phyloP scores from a whole-genome alignment of 1,139 yeast species.

The Arxiozyma slooffiae region DNA sequence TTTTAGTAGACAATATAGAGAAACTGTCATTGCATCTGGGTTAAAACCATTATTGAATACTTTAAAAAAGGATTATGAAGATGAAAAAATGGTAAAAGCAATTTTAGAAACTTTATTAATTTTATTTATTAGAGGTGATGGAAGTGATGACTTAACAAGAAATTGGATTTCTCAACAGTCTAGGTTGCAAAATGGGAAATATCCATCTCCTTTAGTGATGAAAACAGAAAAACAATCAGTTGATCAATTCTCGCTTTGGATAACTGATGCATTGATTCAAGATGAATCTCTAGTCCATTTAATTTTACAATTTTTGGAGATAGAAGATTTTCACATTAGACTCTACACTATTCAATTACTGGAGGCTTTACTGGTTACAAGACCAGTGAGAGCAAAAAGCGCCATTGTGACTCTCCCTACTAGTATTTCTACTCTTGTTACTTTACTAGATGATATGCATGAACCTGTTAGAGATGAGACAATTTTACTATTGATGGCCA shows the following conservation, averaged over 20 bases:
- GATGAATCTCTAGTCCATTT: slow-evolving; percentile 48
- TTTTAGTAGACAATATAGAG: slow-evolving; percentile 81
- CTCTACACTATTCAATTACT: slow-evolving; percentile 75
- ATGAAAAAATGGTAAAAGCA: slow-evolving; percentile 67
- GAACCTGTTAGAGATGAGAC: slow-evolving; percentile 92
- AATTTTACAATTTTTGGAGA: slow-evolving; percentile 48
- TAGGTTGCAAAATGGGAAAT: slow-evolving; percentile 69
- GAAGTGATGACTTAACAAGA: slow-evolving; percentile 44
- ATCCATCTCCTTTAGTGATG: slow-evolving; percentile 68
- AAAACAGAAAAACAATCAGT: slow-evolving; percentile 41
- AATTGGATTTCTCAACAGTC: slow-evolving; percentile 66
- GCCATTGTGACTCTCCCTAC: slow-evolving; percentile 64
- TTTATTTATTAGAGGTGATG: slow-evolving; percentile 61
- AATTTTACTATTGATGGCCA: slow-evolving; percentile 68
- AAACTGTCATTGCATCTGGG: slow-evolving; percentile 82
- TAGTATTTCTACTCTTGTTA: slow-evolving; percentile 68
- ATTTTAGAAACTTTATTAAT: slow-evolving; percentile 77
- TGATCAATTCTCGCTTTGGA: slow-evolving; percentile 89
- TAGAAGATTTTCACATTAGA: slow-evolving; percentile 62
- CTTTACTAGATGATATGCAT: slow-evolving; percentile 56
- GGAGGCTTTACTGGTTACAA: slow-evolving; percentile 71
- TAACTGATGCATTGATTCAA: slow-evolving; percentile 87
- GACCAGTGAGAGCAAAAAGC: slow-evolving; percentile 69
- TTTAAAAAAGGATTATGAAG: slow-evolving; percentile 56
- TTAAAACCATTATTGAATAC: slow-evolving; percentile 64